Evolutionary conservation across 2,329 filamentous ascomycete genomes (phyloP).

Genomic region (Clonostachys byssicola): DNA sequence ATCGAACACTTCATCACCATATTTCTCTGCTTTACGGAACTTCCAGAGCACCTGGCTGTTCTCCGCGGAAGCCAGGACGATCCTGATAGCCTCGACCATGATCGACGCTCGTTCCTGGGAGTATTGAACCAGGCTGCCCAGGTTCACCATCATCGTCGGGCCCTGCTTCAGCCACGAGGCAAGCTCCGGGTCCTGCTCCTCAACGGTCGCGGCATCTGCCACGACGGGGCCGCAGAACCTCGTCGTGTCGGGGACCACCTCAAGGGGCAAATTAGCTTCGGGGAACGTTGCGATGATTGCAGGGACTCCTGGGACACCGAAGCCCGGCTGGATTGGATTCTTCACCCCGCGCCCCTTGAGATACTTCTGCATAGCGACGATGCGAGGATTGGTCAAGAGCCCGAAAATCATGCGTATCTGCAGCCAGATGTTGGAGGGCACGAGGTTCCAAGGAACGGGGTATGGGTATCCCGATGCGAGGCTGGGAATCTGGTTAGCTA

Average conservation of each 20-base stretch:
- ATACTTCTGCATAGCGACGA: slow-evolving; percentile 10
- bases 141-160: slow-evolving; percentile 16
- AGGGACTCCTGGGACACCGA: slow-evolving; percentile 16
- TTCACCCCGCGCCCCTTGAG: slow-evolving; percentile 11
- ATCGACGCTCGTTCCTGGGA: slow-evolving; percentile 5
- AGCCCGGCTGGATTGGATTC: slow-evolving; percentile 11
- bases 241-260: slow-evolving; percentile 10
- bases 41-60: slow-evolving; percentile 20
- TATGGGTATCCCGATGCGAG: slow-evolving; percentile 35
- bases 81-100: slow-evolving; percentile 12
- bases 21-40: slow-evolving; percentile 3
- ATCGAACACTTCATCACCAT: slow-evolving; percentile 3
- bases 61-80: slow-evolving; percentile 5
- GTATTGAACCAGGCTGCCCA: slow-evolving; percentile 13
- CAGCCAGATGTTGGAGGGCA: slow-evolving; percentile 23
- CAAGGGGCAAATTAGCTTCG: slow-evolving; percentile 14
- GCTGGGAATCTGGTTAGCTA: slow-evolving; percentile 12
- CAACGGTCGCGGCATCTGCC: slow-evolving; percentile 7
- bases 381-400: slow-evolving; percentile 15
- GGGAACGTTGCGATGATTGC: slow-evolving; percentile 16
- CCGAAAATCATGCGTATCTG: slow-evolving; percentile 20
- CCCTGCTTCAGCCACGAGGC: slow-evolving; percentile 9
- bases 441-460: slow-evolving; percentile 32
- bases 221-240: slow-evolving; percentile 12
- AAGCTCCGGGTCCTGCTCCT: slow-evolving; percentile 16